phyloP scores from a whole-genome alignment of 2,329 filamentous ascomycete species.

The Calonectria henricotiae region DNA sequence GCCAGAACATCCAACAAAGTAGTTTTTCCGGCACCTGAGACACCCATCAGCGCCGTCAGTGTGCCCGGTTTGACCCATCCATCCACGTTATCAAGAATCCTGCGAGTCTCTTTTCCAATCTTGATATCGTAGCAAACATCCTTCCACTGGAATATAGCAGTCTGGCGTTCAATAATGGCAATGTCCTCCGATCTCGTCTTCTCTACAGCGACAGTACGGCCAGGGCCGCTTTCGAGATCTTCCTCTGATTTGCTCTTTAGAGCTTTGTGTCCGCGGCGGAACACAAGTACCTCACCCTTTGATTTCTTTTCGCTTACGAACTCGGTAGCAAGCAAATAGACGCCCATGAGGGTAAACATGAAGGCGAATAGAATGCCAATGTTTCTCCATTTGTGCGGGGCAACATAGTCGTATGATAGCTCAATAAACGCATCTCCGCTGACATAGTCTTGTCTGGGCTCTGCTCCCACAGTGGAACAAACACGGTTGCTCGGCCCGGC shows the following conservation, averaged over 20 bases:
- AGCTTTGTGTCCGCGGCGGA: constrained; percentile 56
- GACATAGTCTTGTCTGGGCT: not conserved
- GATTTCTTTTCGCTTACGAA: constrained; percentile 65
- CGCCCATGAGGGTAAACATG: constrained; percentile 46
- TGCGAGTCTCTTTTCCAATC: constrained; percentile 69
- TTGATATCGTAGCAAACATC: too few relatives aligned
- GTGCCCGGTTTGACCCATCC: constrained; percentile 84
- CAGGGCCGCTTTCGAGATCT: constrained; percentile 18
- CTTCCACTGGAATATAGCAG: constrained; percentile 78
- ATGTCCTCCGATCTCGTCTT: constrained; percentile 67
- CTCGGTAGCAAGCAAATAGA: constrained; percentile 68
- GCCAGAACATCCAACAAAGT: constrained; percentile 76
- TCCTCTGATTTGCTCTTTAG: constrained; percentile 14
- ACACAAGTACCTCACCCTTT: constrained; percentile 74
- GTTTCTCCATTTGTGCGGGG: constrained; percentile 55
- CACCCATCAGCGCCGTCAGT: constrained; percentile 75
- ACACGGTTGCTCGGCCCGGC: constrained; percentile 3
- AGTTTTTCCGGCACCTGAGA: constrained; percentile 70
- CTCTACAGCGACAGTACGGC: not conserved
- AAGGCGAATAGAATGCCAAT: constrained; percentile 71
- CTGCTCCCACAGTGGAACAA: constrained; percentile 17
- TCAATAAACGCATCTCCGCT: constrained; percentile 1
- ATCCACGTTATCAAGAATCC: constrained; percentile 79
- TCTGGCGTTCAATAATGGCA: constrained; percentile 54
- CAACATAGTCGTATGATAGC: not conserved